Base-by-base conservation (phyloP, 2,329 filamentous ascomycete genomes). In the Ophiosphaerella narmari region DNA sequence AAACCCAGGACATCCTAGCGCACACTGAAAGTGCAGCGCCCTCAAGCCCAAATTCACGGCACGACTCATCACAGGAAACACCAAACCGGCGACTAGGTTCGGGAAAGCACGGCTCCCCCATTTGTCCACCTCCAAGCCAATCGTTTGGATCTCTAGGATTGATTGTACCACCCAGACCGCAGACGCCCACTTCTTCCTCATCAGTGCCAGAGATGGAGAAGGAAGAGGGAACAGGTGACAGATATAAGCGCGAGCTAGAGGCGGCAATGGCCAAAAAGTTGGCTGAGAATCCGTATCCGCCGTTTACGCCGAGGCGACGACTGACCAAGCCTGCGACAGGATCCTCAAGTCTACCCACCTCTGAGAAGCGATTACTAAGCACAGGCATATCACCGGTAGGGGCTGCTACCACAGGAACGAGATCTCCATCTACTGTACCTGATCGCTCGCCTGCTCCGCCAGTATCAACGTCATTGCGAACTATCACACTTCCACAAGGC, bases 351-450 rank as follows among this genome's bases (percentile, higher is more conserved):
- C 37, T 38, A 23, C 42, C 44, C 5, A 47, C 35, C 5, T 33
- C 47, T 8, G 31, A 47, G 14, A 42, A 41, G 29, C 52, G 50
- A 36, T 14, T 56, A 8, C 37, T 46, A 2, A 33, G 37, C 12
- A 41, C 42, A 9, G 40, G 47, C 14, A 37, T 45, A 9, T 41
- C 43, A 7, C 40, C 46, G n/a, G 36, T 43, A 26, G 33, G n/a
- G 6, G 31, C 29, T 36, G 43, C 48, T 32, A 35, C 55, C 23
- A 59, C 62, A 43, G 67, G 67, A 9, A 71, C 69, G 21, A 57
- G 69, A 36, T 72, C 69, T 5, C 69, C 70, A 2, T 73, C 70
- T 5, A 64, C 64, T 7, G 67, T 73, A 7, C 69, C 70, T 12
- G 66, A 71, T 37, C 60, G 54, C 7, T 55, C 57, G 8, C 63